Evolutionary conservation across 805 yeast genomes (phyloP).

Genomic region (Scheffersomyces amazonensis): DNA sequence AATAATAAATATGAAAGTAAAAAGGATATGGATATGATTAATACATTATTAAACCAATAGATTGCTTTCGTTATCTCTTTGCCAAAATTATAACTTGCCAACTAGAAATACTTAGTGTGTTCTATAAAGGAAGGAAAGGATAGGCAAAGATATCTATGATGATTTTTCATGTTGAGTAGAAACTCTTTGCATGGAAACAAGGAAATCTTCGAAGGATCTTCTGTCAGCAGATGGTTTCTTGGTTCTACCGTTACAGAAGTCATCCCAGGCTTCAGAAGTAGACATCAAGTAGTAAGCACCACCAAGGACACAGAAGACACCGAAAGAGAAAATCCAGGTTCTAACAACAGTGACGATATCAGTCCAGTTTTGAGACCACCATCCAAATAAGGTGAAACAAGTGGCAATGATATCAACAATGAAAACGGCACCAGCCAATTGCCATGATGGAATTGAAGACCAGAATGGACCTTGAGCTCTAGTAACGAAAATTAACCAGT

Average conservation of each 20-base stretch:
- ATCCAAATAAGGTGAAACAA: constrained; percentile 88
- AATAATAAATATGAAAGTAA: too few relatives aligned
- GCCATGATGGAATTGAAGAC: constrained; percentile 96
- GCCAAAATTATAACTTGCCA: too few relatives aligned
- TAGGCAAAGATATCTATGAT: constrained; percentile 48
- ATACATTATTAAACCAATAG: too few relatives aligned
- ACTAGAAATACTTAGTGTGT: too few relatives aligned
- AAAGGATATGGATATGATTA: too few relatives aligned
- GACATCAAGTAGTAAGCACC: constrained; percentile 96
- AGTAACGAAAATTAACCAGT: constrained; percentile 95
- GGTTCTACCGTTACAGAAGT: constrained; percentile 81
- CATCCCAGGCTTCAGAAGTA: constrained; percentile 73
- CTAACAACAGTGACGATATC: constrained; percentile 93
- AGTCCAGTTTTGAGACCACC: constrained; percentile 98
- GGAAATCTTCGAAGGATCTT: constrained; percentile 80
- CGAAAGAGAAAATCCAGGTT: constrained; percentile 94
- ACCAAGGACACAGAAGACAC: constrained; percentile 94
- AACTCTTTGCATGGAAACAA: constrained; percentile 84
- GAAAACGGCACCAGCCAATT: constrained; percentile 90
- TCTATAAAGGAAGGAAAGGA: constrained; percentile 2
- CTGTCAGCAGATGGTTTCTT: constrained; percentile 49
- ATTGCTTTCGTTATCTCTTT: too few relatives aligned
- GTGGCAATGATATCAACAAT: constrained; percentile 89
- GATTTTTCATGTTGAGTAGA: constrained; percentile 88
- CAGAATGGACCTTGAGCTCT: constrained; percentile 99